Conservation (phyloP, 306 rosid species). For the Acacia melanoxylon region DNA sequence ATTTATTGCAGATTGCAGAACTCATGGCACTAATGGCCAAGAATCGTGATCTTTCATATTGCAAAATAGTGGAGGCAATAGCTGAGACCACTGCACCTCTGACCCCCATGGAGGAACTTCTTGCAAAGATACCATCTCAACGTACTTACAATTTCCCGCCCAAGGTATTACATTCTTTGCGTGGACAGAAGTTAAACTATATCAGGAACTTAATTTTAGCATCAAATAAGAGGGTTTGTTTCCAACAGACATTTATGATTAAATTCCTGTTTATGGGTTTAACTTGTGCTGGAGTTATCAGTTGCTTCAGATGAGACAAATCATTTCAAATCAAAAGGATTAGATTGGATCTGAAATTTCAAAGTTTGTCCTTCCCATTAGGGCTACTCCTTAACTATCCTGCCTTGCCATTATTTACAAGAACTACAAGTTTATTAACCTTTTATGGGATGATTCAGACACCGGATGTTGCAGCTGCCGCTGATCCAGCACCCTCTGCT, state of each 20-base stretch:
- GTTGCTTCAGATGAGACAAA: neutral
- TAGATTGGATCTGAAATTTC: neutral
- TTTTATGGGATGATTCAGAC: slow-evolving; percentile 50
- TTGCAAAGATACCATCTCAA: slow-evolving; percentile 78
- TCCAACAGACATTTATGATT: neutral
- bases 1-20: slow-evolving; percentile 80
- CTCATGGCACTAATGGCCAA: slow-evolving; percentile 81
- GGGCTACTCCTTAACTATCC: neutral
- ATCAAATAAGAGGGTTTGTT: slow-evolving; percentile 11
- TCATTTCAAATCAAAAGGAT: slow-evolving; percentile 2
- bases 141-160: slow-evolving; percentile 45
- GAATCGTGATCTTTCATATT: slow-evolving; percentile 68
- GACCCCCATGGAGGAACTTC: slow-evolving; percentile 81
- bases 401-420: slow-evolving; percentile 8
- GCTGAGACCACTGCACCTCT: slow-evolving; percentile 91
- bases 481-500: slow-evolving; percentile 40
- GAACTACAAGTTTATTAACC: slow-evolving; percentile 20
- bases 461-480: slow-evolving; percentile 34
- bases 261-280: neutral
- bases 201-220: slow-evolving; percentile 6
- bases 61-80: slow-evolving; percentile 85
- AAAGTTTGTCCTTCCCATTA: neutral
- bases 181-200: neutral
- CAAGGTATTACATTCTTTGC: slow-evolving; percentile 50
- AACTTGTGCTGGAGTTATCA: neutral